These are phyloP conservation scores for Liquidambar formosana DNA, from an alignment of 164 flowering plant species.

Conservation along the genomic window DNA sequence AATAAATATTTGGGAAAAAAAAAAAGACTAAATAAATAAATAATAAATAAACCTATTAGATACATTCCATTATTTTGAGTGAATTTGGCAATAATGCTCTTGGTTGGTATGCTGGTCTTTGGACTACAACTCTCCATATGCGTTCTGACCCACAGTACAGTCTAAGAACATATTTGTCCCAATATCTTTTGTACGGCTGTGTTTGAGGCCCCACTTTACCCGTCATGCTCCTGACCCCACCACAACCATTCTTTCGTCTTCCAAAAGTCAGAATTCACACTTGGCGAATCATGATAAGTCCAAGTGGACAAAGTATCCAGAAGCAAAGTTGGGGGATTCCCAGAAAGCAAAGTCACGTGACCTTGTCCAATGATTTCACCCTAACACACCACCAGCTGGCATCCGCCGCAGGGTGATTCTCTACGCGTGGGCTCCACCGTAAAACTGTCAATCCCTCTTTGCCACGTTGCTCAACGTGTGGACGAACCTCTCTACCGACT, in stretches of 20 bases:
- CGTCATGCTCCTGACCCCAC: slow-evolving; percentile 2
- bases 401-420: slow-evolving; percentile 6
- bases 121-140: background rate
- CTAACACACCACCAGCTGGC: slow-evolving; percentile 12
- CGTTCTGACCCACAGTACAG: slow-evolving; percentile 8
- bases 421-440: slow-evolving; percentile 24
- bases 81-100: no score
- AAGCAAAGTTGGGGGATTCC: background rate
- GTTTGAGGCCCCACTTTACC: background rate
- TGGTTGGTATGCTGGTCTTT: no score
- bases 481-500: slow-evolving; percentile 1
- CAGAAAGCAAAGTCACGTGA: slow-evolving; percentile 18
- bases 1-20: no score
- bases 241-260: slow-evolving; percentile 1
- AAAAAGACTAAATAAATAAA: no score
- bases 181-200: background rate
- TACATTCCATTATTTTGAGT: no score
- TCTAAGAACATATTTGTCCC: slow-evolving; percentile 9
- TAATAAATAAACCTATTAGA: no score
- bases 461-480: slow-evolving; percentile 19
- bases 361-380: slow-evolving; percentile 4
- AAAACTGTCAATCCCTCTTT: slow-evolving; percentile 2
- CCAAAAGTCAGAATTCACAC: slow-evolving; percentile 3
- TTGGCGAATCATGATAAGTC: slow-evolving; percentile 7
- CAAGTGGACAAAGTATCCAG: background rate